Evolutionary conservation across 805 yeast genomes (phyloP).

Genomic region (Geotrichum ghanense): DNA sequence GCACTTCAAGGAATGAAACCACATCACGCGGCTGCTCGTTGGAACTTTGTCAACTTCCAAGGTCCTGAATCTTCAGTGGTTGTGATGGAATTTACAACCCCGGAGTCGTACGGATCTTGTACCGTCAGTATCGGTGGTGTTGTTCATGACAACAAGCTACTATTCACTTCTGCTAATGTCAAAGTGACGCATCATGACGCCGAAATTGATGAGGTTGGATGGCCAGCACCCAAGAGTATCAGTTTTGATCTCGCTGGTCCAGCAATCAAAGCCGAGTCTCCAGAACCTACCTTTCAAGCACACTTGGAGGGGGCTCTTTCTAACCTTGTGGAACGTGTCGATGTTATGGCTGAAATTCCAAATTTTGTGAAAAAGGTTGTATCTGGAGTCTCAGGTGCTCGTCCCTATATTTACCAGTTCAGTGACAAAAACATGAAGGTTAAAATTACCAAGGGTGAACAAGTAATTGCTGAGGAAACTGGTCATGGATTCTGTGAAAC

Average conservation of each 20-base stretch:
- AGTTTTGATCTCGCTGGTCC: constrained; percentile 46
- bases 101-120: constrained; percentile 75
- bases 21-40: constrained; percentile 93
- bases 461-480: constrained; percentile 34
- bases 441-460: constrained; percentile 28
- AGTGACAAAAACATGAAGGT: constrained; percentile 46
- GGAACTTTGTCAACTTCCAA: constrained; percentile 92
- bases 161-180: constrained; percentile 58
- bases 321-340: constrained; percentile 75
- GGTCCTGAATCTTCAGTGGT: constrained; percentile 63
- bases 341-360: constrained; percentile 96
- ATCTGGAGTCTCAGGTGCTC: constrained; percentile 89
- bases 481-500: constrained; percentile 72
- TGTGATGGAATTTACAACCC: constrained; percentile 93
- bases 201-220: constrained; percentile 68
- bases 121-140: constrained; percentile 72
- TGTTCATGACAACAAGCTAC: constrained; percentile 49
- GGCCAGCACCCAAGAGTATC: constrained; percentile 75
- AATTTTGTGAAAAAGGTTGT: constrained; percentile 87
- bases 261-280: constrained; percentile 34
- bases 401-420: constrained; percentile 93
- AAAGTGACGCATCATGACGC: constrained; percentile 46
- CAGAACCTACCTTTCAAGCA: constrained; percentile 34
- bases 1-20: constrained; percentile 99
- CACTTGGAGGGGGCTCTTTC: constrained; percentile 41